Evolutionary conservation across 1,284 basidiomycete species (phyloP).

Genomic region (Pterulicium gracile): DNA sequence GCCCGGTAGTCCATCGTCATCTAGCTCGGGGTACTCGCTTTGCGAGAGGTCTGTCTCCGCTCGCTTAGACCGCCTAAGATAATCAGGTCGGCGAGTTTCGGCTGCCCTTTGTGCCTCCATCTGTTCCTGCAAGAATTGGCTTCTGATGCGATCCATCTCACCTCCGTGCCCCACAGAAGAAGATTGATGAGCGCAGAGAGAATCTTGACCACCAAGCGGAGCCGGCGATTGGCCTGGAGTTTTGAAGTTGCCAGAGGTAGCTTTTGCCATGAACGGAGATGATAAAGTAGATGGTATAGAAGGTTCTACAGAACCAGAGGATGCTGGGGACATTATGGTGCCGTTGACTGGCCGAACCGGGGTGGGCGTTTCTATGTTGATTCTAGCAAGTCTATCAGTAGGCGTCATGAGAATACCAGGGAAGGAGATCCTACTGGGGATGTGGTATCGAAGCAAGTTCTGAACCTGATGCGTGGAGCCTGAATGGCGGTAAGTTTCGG

Average conservation of each 20-base stretch:
- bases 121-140: slow-evolving; percentile 37
- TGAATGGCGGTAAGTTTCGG: too few species aligned
- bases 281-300: slow-evolving; percentile 18
- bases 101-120: slow-evolving; percentile 35
- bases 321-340: neutral
- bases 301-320: neutral
- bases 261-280: slow-evolving; percentile 34
- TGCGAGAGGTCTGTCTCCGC: slow-evolving; percentile 26
- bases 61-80: slow-evolving; percentile 48
- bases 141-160: slow-evolving; percentile 49
- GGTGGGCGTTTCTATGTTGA: neutral
- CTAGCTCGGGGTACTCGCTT: slow-evolving; percentile 10
- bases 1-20: slow-evolving; percentile 24
- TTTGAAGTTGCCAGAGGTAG: slow-evolving; percentile 15
- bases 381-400: too few species aligned
- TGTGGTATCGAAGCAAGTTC: too few species aligned
- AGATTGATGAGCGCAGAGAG: neutral
- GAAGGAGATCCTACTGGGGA: too few species aligned
- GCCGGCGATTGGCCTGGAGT: slow-evolving; percentile 17
- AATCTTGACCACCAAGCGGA: slow-evolving; percentile 17
- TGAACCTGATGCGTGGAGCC: too few species aligned
- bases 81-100: slow-evolving; percentile 57
- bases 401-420: too few species aligned
- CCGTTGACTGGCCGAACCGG: neutral
- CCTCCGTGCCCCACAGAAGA: slow-evolving; percentile 16